Evolutionary conservation across 1,284 basidiomycete species (phyloP), one percentile per base, ranked within the genome.

Genomic region (Moniliophthora roreri): DNA sequence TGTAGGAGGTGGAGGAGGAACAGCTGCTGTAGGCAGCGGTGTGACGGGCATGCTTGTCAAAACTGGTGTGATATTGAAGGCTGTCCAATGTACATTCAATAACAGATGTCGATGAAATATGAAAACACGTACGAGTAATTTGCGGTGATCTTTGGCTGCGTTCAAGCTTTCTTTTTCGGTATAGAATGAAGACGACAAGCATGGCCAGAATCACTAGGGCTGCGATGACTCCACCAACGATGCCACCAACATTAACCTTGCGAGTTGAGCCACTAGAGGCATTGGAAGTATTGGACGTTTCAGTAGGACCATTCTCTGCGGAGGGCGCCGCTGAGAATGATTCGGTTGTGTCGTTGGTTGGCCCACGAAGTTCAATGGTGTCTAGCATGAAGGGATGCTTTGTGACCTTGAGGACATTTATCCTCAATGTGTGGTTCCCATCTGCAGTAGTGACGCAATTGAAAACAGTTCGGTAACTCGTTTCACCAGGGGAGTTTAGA

Each of bases 141-240:
- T 24, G 48, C 18, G 37, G 44, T 20, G 44, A 18, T 13, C 15
- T 21, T 7, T 2, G 20, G 24, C 37, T 40, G 21, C 32, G 46
- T 21, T 48, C 49, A 41, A 46, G 39, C 18, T 51, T 32, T 36
- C 51, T 36, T 15, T 37, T 38, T 18, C 52, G 18, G 26, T 47
- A 32, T 6, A 48, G 15, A 32, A 46, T 16, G 26, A 50, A 41
- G 34, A 26, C 41, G 15, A 50, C 10, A 7, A 51, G 18, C 11
- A 28, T 32, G 7, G 48, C 51, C 4, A 56, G 38, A 13, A 51
- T 28, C 2, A 56, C 42, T n/a, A 56, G 34, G 9, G 42, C 48
- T 16, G 51, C 48, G 21, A 56, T 48, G 1, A 48, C 47, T 5
- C 55, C 55, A 6, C 55, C 55, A 13, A 53, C 51, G 32, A 56